phyloP scores from a whole-genome alignment of 1,139 yeast species.

The Hyphopichia wangnamkhiaoensis region DNA sequence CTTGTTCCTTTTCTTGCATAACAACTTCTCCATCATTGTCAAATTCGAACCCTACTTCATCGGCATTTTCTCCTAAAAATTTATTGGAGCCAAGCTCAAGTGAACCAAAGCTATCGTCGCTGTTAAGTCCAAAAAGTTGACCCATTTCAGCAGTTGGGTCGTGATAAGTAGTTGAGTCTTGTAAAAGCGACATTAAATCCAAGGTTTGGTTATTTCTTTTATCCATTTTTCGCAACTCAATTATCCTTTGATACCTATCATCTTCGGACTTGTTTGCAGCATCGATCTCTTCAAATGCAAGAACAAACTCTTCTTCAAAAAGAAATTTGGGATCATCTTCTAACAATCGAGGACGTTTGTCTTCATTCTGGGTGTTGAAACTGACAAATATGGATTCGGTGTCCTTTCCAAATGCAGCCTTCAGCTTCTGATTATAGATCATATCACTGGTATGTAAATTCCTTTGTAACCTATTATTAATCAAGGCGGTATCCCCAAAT shows the following conservation, averaged over 20 bases:
- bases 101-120: constrained; percentile 12
- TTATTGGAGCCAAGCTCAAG: constrained; percentile 7
- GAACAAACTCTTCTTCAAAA: constrained; percentile 31
- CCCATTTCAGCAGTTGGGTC: not conserved
- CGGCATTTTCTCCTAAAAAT: not conserved
- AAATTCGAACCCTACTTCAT: constrained; percentile 15
- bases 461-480: constrained; percentile 27
- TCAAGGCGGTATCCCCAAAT: constrained; percentile 31
- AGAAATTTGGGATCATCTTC: constrained; percentile 45
- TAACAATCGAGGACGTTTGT: constrained; percentile 13
- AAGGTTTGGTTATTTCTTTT: not conserved
- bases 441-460: constrained; percentile 12
- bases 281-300: constrained; percentile 11
- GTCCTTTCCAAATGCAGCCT: not conserved
- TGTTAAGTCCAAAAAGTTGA: constrained; percentile 11
- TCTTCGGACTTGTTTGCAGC: not conserved
- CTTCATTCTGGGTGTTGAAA: not conserved
- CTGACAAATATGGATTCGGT: not conserved
- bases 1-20: constrained; percentile 3
- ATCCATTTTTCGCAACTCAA: constrained; percentile 5
- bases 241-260: constrained; percentile 3
- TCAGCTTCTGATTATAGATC: not conserved
- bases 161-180: not conserved
- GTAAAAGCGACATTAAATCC: not conserved
- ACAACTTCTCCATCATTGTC: constrained; percentile 16